Base-by-base conservation (phyloP, 1,284 basidiomycete genomes). In the Moesziomyces aphidis region DNA sequence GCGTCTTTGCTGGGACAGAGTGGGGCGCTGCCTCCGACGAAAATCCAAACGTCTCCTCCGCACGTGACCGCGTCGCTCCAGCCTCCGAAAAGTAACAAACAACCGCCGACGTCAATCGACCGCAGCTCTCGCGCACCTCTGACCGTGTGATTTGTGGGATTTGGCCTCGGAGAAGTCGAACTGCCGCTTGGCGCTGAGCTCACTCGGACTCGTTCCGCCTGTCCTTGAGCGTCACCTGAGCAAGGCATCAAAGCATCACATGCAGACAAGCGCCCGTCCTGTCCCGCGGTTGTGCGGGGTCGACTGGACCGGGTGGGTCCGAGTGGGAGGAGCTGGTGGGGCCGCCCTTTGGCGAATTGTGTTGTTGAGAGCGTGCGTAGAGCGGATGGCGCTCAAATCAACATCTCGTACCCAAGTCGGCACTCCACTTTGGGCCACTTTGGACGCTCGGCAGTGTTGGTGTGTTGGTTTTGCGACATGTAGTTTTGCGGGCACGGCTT, bases 1-100 rank as follows among this genome's bases (percentile, higher is more conserved):
- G n/a, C n/a, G 31, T 9, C 8, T 34, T 13, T 34, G 31, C 31
- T 10, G 31, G 50, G 62, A 59, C 26, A 6, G 26, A 59, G 60
- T 62, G 62, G 60, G 47, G 17, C 39, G 39, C 39, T 42, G 51
- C 28, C 22, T 15, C 1, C 9, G 6, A 54, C n/a, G n/a, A 50
- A 47, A 28, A 10, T 19, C 2, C 45, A 47, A n/a, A 31, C 26
- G 19, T 28, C 26, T 4, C 39, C 39, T 19, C 34, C 17, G 59
- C 67, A 70, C 67, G 67, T 70, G 67, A 70, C 61, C 67, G 67
- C 61, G 67, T 70, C 57, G 57, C 61, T 53, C 50, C 10, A 4
- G 10, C 15, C n/a, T 11, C 19, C 11, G 17, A 44, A 59, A 64
- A 70, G 57, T 70, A 61, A 70, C 67, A 68, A 60, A 19, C 15